Evolutionary conservation across 169 alveolate species (phyloP).

Genomic region (Plasmodium coatneyi): DNA sequence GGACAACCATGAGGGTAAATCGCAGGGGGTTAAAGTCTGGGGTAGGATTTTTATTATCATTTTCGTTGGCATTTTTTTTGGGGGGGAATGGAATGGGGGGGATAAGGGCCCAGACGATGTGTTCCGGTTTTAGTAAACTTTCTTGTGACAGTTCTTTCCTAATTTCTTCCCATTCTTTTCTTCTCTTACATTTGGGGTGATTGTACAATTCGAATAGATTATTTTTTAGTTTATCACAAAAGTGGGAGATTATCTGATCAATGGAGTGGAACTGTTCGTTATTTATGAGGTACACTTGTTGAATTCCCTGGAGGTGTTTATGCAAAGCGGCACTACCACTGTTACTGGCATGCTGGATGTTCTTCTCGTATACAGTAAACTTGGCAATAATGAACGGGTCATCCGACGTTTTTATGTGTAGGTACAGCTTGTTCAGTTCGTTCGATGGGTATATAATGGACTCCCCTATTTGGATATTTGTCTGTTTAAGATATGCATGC

Average conservation of each 20-base stretch:
- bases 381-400: constrained; percentile 84
- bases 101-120: constrained; percentile 84
- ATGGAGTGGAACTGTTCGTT: constrained; percentile 77
- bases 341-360: constrained; percentile 80
- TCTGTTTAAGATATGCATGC: constrained; percentile 51
- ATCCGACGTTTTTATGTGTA: constrained; percentile 84
- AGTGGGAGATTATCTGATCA: constrained; percentile 84
- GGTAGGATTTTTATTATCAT: constrained; percentile 22
- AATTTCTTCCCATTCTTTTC: constrained; percentile 78
- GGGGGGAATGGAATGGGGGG: constrained; percentile 80
- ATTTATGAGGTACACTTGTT: constrained; percentile 70
- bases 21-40: constrained; percentile 79
- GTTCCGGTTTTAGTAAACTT: constrained; percentile 82
- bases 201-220: constrained; percentile 84
- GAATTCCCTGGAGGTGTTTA: constrained; percentile 77
- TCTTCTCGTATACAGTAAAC: constrained; percentile 80
- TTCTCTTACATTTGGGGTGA: constrained; percentile 84
- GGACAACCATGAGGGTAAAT: constrained; percentile 84
- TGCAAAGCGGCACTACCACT: constrained; percentile 54
- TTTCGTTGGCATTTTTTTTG: constrained; percentile 29
- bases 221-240: constrained; percentile 85
- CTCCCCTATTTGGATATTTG: constrained; percentile 82
- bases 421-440: constrained; percentile 79
- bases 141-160: constrained; percentile 84
- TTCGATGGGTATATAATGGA: constrained; percentile 85